phyloP scores from a whole-genome alignment of 2,329 filamentous ascomycete genomes.

The Fusarium piperis region DNA sequence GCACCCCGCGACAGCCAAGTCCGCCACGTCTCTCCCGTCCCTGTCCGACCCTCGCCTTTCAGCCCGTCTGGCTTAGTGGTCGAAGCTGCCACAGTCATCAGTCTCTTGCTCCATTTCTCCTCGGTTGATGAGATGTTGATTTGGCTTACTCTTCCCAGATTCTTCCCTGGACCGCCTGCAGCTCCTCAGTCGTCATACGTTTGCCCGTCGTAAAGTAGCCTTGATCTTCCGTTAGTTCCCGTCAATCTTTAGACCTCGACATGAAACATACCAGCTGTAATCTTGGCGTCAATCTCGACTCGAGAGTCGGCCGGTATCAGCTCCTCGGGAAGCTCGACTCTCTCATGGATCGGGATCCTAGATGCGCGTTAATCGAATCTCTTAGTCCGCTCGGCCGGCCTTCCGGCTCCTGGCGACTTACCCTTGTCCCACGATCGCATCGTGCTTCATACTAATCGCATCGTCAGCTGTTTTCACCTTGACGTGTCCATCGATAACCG shows the following conservation, averaged over 20 bases:
- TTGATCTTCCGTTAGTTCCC: slow-evolving; percentile 44
- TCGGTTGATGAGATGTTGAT: slow-evolving; percentile 11
- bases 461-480: slow-evolving; percentile 39
- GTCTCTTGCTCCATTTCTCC: slow-evolving; percentile 18
- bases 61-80: slow-evolving; percentile 47
- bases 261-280: slow-evolving; percentile 79
- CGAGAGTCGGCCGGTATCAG: slow-evolving; percentile 94
- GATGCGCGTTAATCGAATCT: slow-evolving; percentile 20
- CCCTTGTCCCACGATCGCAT: slow-evolving; percentile 87
- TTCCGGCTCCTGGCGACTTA: slow-evolving; percentile 48
- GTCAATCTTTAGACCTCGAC: slow-evolving; percentile 3
- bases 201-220: slow-evolving; percentile 88
- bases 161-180: slow-evolving; percentile 85
- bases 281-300: slow-evolving; percentile 99
- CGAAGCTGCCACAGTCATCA: slow-evolving; percentile 49
- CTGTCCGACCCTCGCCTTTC: slow-evolving; percentile 12
- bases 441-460: slow-evolving; percentile 81
- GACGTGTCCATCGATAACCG: slow-evolving; percentile 34
- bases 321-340: slow-evolving; percentile 90
- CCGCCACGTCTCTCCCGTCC: slow-evolving; percentile 11
- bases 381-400: background rate
- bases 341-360: slow-evolving; percentile 85
- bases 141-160: slow-evolving; percentile 82
- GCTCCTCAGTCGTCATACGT: slow-evolving; percentile 86
- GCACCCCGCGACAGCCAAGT: slow-evolving; percentile 28